Conservation (phyloP, 2,329 filamentous ascomycete genomes). For the Colletotrichum sp. region DNA sequence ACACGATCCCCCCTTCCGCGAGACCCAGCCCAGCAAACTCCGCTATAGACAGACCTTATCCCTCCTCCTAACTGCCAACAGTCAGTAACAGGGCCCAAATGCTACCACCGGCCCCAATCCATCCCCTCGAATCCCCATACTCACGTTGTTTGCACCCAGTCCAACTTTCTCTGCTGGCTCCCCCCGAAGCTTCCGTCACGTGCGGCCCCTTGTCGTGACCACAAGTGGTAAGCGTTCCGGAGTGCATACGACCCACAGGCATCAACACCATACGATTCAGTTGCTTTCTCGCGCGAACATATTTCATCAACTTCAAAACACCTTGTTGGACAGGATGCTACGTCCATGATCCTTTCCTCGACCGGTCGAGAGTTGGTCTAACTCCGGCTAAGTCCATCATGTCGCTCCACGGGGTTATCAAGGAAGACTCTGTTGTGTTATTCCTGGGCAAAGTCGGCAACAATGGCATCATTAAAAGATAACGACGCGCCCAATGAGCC, state of each 20-base stretch:
- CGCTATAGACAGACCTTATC: background rate
- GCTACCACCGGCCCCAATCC: fast-evolving
- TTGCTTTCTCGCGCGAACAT: fast-evolving
- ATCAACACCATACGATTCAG: background rate
- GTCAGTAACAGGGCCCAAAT: background rate
- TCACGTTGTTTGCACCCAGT: background rate
- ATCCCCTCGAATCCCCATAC: background rate
- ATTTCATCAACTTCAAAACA: background rate
- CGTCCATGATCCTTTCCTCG: fast-evolving
- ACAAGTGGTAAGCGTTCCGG: background rate
- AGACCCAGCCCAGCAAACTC: background rate
- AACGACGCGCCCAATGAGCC: background rate
- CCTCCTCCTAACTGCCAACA: background rate
- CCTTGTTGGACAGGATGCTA: background rate
- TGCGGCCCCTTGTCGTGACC: background rate
- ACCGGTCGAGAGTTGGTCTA: background rate
- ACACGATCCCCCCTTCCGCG: background rate
- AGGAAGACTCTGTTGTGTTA: background rate
- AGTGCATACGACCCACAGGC: background rate
- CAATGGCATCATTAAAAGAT: background rate
- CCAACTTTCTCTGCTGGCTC: background rate
- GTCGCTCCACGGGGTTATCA: background rate
- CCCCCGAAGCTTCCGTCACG: background rate
- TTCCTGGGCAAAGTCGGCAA: background rate
- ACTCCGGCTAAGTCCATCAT: background rate